These are phyloP conservation scores for Penicillium sp. DNA, from an alignment of 2,329 filamentous ascomycete species.

Conservation along the genomic window DNA sequence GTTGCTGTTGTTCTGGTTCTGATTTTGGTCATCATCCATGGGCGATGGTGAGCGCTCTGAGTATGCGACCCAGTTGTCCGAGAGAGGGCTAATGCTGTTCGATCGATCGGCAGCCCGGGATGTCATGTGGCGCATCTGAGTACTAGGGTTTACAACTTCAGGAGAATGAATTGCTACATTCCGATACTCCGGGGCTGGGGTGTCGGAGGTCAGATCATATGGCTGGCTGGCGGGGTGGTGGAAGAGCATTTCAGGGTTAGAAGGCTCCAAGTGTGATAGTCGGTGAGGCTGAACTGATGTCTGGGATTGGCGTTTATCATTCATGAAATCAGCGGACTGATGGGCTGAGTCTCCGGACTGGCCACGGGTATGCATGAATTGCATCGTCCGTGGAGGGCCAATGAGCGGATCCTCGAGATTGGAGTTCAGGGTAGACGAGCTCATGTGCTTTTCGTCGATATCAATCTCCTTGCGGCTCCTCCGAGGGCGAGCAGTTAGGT, in stretches of 20 bases:
- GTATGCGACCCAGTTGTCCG: conserved; percentile 49
- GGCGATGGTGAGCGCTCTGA: conserved; percentile 39
- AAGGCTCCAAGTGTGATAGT: conserved; percentile 35
- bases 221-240: conserved; percentile 32
- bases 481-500: conserved; percentile 74
- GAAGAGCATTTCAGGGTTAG: conserved; percentile 36
- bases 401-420: conserved; percentile 49
- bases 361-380: conserved; percentile 79
- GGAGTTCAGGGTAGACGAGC: conserved; percentile 53
- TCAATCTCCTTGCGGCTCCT: conserved; percentile 71
- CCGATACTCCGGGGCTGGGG: conserved; percentile 31
- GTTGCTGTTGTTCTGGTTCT: conserved; percentile 24
- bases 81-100: conserved; percentile 41
- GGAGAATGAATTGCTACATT: conserved; percentile 34
- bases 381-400: conserved; percentile 58
- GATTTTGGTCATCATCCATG: conserved; percentile 24
- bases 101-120: conserved; percentile 33
- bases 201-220: conserved; percentile 33
- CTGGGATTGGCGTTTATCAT: conserved; percentile 53
- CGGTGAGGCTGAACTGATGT: conserved; percentile 50
- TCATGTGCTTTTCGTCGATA: conserved; percentile 66
- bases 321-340: conserved; percentile 53
- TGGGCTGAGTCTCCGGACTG: conserved; percentile 63
- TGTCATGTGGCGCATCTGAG: conserved; percentile 35
- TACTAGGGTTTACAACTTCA: conserved; percentile 36